A percentile compares a stretch with the other conserved stretches of the same genome.
These are phyloP conservation scores for Salix exigua DNA, from an alignment of 345 rosid species.

Conservation along the genomic window DNA sequence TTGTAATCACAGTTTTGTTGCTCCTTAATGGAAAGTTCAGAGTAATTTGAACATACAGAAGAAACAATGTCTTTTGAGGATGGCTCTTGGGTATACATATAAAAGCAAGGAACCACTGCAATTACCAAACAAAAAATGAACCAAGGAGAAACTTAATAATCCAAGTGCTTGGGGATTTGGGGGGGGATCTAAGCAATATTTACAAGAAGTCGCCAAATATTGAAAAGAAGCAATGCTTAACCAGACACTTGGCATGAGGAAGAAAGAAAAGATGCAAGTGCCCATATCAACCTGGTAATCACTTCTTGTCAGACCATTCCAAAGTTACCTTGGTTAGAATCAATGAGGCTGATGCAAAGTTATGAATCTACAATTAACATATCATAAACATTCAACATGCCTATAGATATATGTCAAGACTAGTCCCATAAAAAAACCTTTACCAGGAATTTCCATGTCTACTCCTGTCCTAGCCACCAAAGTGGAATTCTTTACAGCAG, in stretches of 20 bases:
- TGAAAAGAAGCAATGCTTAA: not conserved
- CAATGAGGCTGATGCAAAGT: not conserved
- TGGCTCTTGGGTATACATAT: conserved; percentile 53
- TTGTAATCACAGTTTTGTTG: conserved; percentile 24
- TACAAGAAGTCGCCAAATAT: too few relatives aligned
- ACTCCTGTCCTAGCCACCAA: conserved; percentile 17
- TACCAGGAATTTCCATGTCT: conserved; percentile 42
- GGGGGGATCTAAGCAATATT: too few relatives aligned
- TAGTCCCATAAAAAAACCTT: not conserved
- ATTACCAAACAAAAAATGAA: conserved; percentile 13
- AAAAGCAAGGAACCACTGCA: conserved; percentile 84
- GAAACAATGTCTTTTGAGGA: conserved; percentile 31
- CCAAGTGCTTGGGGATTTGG: not conserved
- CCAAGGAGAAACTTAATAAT: not conserved
- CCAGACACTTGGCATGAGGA: not conserved
- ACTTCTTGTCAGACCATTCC: not conserved
- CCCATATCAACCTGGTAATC: not conserved
- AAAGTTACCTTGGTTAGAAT: not conserved
- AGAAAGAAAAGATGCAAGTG: not conserved
- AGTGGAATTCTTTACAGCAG: conserved; percentile 28
- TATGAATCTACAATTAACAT: not conserved
- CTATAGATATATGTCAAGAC: not conserved
- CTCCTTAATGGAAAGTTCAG: conserved; percentile 49
- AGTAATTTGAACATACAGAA: conserved; percentile 35
- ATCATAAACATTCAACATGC: not conserved